phyloP scores from a whole-genome alignment of 108 stramenopile genomes.

The Cyclotella distinguenda region DNA sequence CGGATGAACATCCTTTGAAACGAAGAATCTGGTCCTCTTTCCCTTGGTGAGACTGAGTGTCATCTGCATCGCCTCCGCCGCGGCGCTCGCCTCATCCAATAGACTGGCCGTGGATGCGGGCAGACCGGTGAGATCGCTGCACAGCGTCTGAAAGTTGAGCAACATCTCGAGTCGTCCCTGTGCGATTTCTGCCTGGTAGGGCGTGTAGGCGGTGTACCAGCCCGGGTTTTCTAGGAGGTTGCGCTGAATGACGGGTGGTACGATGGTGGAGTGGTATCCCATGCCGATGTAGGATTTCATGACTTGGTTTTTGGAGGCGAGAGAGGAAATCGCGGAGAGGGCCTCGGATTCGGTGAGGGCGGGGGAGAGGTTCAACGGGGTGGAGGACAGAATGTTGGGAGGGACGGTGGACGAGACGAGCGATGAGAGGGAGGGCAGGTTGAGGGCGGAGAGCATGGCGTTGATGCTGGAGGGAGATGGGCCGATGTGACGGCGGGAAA shows the following conservation, averaged over 20 bases:
- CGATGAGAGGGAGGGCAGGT: conserved; percentile 85
- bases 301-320: conserved; percentile 88
- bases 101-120: conserved; percentile 95
- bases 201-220: conserved; percentile 99
- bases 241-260: conserved; percentile 92
- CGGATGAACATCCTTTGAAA: conserved; percentile 92
- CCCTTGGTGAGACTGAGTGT: conserved; percentile 81
- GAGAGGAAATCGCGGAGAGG: conserved; percentile 53
- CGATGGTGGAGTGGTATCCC: conserved; percentile 97
- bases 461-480: conserved; percentile 73
- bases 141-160: conserved; percentile 98
- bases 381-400: conserved; percentile 72
- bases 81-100: conserved; percentile 95
- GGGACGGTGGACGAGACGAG: conserved; percentile 94
- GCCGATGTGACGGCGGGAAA: conserved; percentile 89
- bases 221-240: conserved; percentile 99
- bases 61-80: conserved; percentile 99
- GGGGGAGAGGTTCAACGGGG: conserved; percentile 72
- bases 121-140: conserved; percentile 97
- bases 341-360: conserved; percentile 94
- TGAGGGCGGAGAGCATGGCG: conserved; percentile 86
- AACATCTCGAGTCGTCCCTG: conserved; percentile 99
- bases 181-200: conserved; percentile 99
- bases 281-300: conserved; percentile 97
- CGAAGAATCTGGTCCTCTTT: conserved; percentile 93